Base-by-base conservation (phyloP, 2,329 filamentous ascomycete genomes). In the Fusarium decemcellulare region DNA sequence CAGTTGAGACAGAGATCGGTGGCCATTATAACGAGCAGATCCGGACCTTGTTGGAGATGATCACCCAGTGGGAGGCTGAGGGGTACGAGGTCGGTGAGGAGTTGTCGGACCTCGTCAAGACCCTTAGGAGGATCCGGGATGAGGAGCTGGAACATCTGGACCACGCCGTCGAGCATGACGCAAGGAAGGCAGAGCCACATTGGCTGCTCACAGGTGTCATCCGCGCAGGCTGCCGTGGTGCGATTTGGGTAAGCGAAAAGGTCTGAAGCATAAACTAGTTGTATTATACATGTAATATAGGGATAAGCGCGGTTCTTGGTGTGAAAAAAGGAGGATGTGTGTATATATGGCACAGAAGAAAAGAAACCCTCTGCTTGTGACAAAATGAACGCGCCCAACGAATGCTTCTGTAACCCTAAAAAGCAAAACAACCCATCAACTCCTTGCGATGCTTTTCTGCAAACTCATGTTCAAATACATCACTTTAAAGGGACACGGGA, bases 81-180 rank as follows among this genome's bases (percentile, higher is more conserved):
- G 95, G 95, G 1, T 94, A 97, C 77, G 92, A 93, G 47, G 85
- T 96, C 1, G 93, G 95, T 4, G 88, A 88, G 9, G 95, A 98
- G 82, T 81, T 99, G 72, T 87, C 84, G 55, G 87, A 89, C 16
- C 83, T 99, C 75, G 84, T 97, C 39, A 79, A 82, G 37, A 93
- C 93, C 29, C 86, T 98, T 70, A 88, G 95, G 74, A 85, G 91
- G 75, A 98, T 98, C 76, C 86, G 96, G 27, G 96, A 99, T 77
- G 96, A 99, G 82, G 96, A 99, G 82, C 82, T 99, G 61, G 96
- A 99, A 85, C 96, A 99, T 84, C 82, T 99, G 70, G 96, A 99
- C 79, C 93, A 97, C 82, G 96, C 96, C 0, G 92, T 99, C 18
- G 92, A 96, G 78, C 92, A 98, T 76, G 95, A 98, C 82, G 92